phyloP scores from a whole-genome alignment of 2,329 filamentous ascomycete genomes.

The Daldinia sp. region DNA sequence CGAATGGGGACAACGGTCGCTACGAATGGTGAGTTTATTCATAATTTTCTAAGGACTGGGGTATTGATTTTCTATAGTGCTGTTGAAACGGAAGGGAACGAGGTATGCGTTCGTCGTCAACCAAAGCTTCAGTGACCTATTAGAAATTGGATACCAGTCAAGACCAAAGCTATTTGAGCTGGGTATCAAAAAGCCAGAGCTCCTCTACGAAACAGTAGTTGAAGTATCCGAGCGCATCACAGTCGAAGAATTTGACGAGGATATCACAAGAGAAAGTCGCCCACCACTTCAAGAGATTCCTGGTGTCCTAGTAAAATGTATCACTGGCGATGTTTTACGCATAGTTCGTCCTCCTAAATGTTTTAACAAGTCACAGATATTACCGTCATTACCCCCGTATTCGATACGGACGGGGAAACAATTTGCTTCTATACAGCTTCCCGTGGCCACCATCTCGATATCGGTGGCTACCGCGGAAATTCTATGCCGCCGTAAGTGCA shows the following conservation, averaged over 20 bases:
- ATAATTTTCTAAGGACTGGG: constrained; percentile 65
- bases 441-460: constrained; percentile 40
- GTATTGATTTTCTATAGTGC: constrained; percentile 65
- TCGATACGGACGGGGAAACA: constrained; percentile 16
- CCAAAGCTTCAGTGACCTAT: constrained; percentile 55
- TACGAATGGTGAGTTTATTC: constrained; percentile 29
- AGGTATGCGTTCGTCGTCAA: constrained; percentile 75
- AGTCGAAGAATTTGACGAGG: constrained; percentile 37
- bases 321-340: constrained; percentile 34
- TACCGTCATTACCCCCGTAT: constrained; percentile 36
- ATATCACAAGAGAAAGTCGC: constrained; percentile 25
- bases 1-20: constrained; percentile 36
- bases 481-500: constrained; percentile 37
- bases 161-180: constrained; percentile 40
- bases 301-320: constrained; percentile 28
- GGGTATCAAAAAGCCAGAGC: constrained; percentile 34
- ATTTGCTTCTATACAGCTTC: constrained; percentile 40
- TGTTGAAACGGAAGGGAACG: constrained; percentile 74
- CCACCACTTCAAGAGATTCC: constrained; percentile 29
- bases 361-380: constrained; percentile 26
- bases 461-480: constrained; percentile 55
- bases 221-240: constrained; percentile 40
- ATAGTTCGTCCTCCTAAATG: constrained; percentile 33
- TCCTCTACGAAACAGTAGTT: constrained; percentile 37
- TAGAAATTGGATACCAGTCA: constrained; percentile 40